Evolutionary conservation across 2,329 filamentous ascomycete species (phyloP), one percentile per base, ranked within the genome.

Genomic region (Trichoderma atroviride): DNA sequence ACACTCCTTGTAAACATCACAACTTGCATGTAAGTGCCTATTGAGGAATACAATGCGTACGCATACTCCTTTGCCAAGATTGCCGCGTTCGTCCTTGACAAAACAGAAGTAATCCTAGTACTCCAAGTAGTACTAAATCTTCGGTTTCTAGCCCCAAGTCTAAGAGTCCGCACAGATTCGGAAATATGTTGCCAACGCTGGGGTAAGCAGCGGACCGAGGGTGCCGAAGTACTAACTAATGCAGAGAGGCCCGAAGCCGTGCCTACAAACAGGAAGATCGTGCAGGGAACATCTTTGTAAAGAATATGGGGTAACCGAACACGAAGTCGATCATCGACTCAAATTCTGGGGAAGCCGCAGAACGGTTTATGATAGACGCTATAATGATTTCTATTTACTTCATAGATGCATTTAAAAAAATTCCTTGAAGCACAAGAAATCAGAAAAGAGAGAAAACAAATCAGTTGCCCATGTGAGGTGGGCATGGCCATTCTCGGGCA

Each of bases 151-250:
- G 19, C 35, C 37, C 62, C 53, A 53, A 9, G 27, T 5, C 27
- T 35, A 9, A 47, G 31, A 22, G 29, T 22, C 55, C 35, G 7
- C 40, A 19, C 29, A 29, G 40, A 57, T 57, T 43, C 35, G 64
- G 40, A 35, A 58, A 59, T 22, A 37, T 33, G 11, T 37, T 37
- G 22, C n/a, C 22, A 50, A 59, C 40, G 22, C 22, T 59, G 55
- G 64, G 64, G 64, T 52, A 67, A 40, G 47, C 19, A 52, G 64
- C 55, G 64, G 64, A 52, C 64, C 64, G 64, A 67, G 31, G 50
- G 4, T 29, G 37, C 64, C 64, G 64, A 29, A 37, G 40, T 64
- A n/a, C 40, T 43, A 19, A 29, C 63, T 66, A 67, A 67, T 59
- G 64, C 64, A 67, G 19, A 55, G 53, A 58, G 64, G 64, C 55